phyloP scores from a whole-genome alignment of 176 grass and related monocot species.

The Eragrostis curvula region DNA sequence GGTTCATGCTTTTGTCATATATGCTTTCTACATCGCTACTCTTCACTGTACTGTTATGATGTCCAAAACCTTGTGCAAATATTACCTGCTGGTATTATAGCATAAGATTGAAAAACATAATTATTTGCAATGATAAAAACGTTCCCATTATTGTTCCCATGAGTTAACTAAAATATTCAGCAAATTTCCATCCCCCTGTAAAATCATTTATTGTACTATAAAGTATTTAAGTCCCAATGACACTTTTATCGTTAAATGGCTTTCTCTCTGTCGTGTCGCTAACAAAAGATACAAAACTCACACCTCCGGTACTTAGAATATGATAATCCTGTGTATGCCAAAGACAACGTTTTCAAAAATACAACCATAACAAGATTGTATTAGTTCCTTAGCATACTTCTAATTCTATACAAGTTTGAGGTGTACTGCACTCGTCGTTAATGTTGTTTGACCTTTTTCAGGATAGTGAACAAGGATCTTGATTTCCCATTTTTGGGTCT shows the following conservation, averaged over 20 bases:
- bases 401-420: slow-evolving; percentile 17
- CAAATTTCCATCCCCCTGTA: neutral
- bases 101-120: neutral
- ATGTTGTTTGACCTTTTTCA: slow-evolving; percentile 51
- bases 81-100: neutral
- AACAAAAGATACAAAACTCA: slow-evolving; percentile 15
- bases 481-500: slow-evolving; percentile 95
- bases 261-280: slow-evolving; percentile 21
- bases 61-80: neutral
- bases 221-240: neutral
- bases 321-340: neutral
- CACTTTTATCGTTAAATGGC: neutral
- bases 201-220: neutral
- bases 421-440: slow-evolving; percentile 28
- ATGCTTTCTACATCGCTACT: neutral
- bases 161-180: neutral
- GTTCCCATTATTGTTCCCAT: no score
- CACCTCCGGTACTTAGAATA: neutral
- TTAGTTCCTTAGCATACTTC: slow-evolving; percentile 13
- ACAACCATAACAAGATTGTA: neutral
- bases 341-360: slow-evolving; percentile 17
- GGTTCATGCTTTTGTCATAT: neutral
- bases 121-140: slow-evolving; percentile 7
- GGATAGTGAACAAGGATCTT: slow-evolving; percentile 75
- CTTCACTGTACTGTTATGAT: neutral